Conservation (phyloP, 352 stramenopile species). For the Plasmopara muralis region DNA sequence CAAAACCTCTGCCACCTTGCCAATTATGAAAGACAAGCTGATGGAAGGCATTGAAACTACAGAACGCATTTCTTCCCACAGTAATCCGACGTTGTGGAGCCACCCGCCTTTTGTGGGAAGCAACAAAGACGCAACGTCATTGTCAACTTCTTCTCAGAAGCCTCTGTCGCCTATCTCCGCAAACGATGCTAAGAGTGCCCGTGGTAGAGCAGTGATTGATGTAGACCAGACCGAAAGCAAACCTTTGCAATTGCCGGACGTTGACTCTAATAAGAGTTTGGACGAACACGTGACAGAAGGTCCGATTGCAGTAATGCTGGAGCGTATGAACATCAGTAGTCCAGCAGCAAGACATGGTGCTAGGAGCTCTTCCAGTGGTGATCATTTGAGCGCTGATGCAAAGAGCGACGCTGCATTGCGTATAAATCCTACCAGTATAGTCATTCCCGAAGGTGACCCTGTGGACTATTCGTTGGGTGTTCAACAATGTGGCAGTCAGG, state of each 20-base stretch:
- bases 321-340: constrained; percentile 33
- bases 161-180: constrained; percentile 17
- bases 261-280: constrained; percentile 23
- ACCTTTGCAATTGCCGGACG: constrained; percentile 8
- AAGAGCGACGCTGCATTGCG: constrained; percentile 31
- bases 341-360: constrained; percentile 14
- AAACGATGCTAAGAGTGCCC: constrained; percentile 13
- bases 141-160: constrained; percentile 22
- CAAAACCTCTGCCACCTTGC: constrained; percentile 49
- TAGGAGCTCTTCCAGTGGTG: constrained; percentile 15
- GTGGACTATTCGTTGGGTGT: constrained; percentile 79
- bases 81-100: constrained; percentile 58
- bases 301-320: constrained; percentile 32
- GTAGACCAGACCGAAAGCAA: constrained; percentile 8
- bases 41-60: constrained; percentile 18
- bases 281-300: constrained; percentile 20
- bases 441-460: constrained; percentile 68
- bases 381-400: constrained; percentile 20
- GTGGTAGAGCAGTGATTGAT: constrained; percentile 16
- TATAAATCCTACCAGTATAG: constrained; percentile 57
- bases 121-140: constrained; percentile 22
- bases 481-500: constrained; percentile 76
- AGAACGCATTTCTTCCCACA: constrained; percentile 40
- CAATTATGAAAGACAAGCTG: constrained; percentile 40
- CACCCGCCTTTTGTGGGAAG: constrained; percentile 50